phyloP scores from a whole-genome alignment of 2,329 filamentous ascomycete genomes.

The Hymenoscyphus fructigenus region DNA sequence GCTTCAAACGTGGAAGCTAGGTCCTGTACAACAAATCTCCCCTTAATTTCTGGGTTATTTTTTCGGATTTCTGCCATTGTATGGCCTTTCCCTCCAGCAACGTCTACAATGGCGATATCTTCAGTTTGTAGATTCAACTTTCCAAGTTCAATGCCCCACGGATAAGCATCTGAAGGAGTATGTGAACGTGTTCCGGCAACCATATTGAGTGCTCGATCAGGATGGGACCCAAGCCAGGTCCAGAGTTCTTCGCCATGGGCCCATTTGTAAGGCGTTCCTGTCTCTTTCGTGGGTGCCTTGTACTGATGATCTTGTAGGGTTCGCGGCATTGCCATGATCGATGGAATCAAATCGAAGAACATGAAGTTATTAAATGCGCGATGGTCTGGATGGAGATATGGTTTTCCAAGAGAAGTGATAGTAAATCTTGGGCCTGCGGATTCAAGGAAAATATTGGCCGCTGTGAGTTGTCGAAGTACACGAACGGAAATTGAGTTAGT shows the following conservation, averaged over 20 bases:
- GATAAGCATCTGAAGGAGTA: slow-evolving; percentile 25
- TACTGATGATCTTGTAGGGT: slow-evolving; percentile 23
- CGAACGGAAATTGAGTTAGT: slow-evolving; percentile 14
- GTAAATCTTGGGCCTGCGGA: slow-evolving; percentile 17
- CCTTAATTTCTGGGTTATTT: slow-evolving; percentile 24
- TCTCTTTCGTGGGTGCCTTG: slow-evolving; percentile 28
- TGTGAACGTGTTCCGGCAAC: slow-evolving; percentile 26
- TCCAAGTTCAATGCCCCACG: slow-evolving; percentile 70
- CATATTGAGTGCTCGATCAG: slow-evolving; percentile 28
- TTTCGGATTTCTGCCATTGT: slow-evolving; percentile 23
- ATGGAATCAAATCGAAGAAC: slow-evolving; percentile 24
- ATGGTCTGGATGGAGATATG: slow-evolving; percentile 24
- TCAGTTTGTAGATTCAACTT: slow-evolving; percentile 24
- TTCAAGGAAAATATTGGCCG: slow-evolving; percentile 21
- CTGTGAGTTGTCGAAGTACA: slow-evolving; percentile 25
- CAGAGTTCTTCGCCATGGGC: slow-evolving; percentile 28
- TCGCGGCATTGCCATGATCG: slow-evolving; percentile 27
- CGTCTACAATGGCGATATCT: slow-evolving; percentile 27
- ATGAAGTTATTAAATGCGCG: slow-evolving; percentile 28
- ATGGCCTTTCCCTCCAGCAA: slow-evolving; percentile 28
- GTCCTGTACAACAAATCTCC: slow-evolving; percentile 28
- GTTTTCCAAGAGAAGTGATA: slow-evolving; percentile 23
- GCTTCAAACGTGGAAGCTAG: slow-evolving; percentile 26
- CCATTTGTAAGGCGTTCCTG: slow-evolving; percentile 28
- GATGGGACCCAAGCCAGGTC: slow-evolving; percentile 28